These are phyloP conservation scores for Venturia oleaginea DNA, from an alignment of 2,329 filamentous ascomycete genomes.

Conservation along the genomic window DNA sequence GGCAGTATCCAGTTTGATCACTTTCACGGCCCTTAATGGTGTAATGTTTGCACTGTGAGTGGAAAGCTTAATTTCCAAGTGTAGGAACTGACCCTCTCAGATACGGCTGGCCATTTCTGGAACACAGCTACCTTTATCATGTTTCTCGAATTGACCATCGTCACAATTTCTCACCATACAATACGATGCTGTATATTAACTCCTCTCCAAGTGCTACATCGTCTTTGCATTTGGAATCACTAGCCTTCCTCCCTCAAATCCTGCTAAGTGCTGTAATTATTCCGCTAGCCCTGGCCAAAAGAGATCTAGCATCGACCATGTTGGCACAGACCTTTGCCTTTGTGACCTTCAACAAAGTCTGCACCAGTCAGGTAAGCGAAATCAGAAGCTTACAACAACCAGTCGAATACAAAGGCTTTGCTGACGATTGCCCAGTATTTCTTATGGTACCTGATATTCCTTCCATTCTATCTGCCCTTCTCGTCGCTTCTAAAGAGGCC, in stretches of 20 bases:
- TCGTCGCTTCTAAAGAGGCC: conserved; percentile 61
- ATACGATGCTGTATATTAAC: conserved; percentile 77
- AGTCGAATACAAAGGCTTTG: conserved; percentile 3
- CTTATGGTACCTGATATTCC: conserved; percentile 91
- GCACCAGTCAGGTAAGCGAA: conserved; percentile 76
- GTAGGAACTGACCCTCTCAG: conserved; percentile 31
- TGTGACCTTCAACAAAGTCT: conserved; percentile 97
- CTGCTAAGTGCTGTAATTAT: conserved; percentile 69
- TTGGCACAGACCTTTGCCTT: conserved; percentile 95
- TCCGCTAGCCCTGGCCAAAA: conserved; percentile 67
- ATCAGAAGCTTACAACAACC: background rate
- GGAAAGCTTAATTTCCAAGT: background rate
- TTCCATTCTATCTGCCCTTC: conserved; percentile 79
- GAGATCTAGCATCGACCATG: conserved; percentile 73
- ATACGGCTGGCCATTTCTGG: conserved; percentile 72
- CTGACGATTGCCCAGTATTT: conserved; percentile 60
- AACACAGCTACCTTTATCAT: conserved; percentile 90
- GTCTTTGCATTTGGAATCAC: conserved; percentile 55
- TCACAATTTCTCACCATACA: conserved; percentile 98
- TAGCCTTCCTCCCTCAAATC: conserved; percentile 85
- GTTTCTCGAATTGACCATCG: conserved; percentile 88
- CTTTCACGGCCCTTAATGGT: conserved; percentile 65
- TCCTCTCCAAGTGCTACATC: conserved; percentile 49
- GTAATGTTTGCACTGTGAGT: conserved; percentile 68
- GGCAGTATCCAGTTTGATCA: conserved; percentile 55